Conservation (phyloP, 164 flowering plant genomes). For the Vitis rupestris region DNA sequence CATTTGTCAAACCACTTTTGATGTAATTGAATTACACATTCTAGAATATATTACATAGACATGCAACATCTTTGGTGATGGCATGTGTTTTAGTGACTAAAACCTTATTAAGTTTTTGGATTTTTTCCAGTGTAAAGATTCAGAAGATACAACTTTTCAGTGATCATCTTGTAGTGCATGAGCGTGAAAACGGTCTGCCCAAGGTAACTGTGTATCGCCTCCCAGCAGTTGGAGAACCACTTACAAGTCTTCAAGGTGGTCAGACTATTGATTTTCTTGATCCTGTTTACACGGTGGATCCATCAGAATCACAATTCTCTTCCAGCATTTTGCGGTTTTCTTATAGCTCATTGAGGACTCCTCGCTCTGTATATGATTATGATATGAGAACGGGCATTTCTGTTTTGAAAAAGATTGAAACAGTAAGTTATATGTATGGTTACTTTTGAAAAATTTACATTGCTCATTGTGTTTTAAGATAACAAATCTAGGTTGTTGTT, state of each 20-base stretch:
- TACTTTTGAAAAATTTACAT: background rate
- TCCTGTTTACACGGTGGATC: constrained; percentile 64
- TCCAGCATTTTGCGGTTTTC: constrained; percentile 65
- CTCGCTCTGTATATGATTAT: constrained; percentile 77
- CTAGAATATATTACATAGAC: background rate
- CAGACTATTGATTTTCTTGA: constrained; percentile 69
- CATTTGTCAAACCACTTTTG: too few species aligned
- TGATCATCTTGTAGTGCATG: constrained; percentile 63
- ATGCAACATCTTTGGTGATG: background rate
- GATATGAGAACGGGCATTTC: constrained; percentile 76
- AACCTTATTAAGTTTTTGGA: constrained; percentile 2
- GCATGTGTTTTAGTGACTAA: background rate
- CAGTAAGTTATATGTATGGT: constrained; percentile 36
- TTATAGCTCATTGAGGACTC: constrained; percentile 87
- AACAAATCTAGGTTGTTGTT: background rate
- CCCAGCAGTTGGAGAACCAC: constrained; percentile 65
- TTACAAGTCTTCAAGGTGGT: constrained; percentile 56
- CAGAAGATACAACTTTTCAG: constrained; percentile 62
- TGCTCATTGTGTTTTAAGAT: background rate
- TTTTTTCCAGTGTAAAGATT: constrained; percentile 68
- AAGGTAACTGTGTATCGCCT: constrained; percentile 59
- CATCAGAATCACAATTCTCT: constrained; percentile 55
- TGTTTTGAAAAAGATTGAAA: constrained; percentile 71
- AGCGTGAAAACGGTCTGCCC: constrained; percentile 78
- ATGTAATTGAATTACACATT: too few species aligned